Evolutionary conservation across 2,329 filamentous ascomycete species (phyloP).

Genomic region (Sclerotinia nivalis): DNA sequence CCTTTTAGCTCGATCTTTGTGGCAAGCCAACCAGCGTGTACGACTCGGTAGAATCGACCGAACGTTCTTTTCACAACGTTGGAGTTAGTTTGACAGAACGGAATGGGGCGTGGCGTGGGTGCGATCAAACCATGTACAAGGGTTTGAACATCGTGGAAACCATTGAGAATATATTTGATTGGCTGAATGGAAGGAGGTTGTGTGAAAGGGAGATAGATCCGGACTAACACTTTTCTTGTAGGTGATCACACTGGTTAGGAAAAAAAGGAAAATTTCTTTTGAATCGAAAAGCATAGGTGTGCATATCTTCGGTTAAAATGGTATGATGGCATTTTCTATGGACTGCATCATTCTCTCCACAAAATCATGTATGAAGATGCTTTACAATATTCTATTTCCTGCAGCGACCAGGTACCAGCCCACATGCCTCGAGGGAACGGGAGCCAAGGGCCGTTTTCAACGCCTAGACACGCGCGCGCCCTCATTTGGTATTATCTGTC

Average conservation of each 20-base stretch:
- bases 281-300: constrained; percentile 9
- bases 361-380: background rate
- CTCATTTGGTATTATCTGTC: background rate
- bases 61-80: constrained; percentile 23
- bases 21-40: constrained; percentile 32
- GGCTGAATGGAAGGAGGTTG: background rate
- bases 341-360: constrained; percentile 22
- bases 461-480: constrained; percentile 11
- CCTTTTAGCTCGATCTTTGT: constrained; percentile 24
- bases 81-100: constrained; percentile 20
- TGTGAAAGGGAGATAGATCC: background rate
- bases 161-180: background rate
- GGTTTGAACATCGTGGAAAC: background rate
- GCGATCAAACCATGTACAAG: constrained; percentile 23
- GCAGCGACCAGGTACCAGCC: background rate
- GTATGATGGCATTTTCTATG: constrained; percentile 5
- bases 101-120: constrained; percentile 17
- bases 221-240: background rate
- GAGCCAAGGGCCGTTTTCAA: constrained; percentile 22
- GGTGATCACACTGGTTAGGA: background rate
- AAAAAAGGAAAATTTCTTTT: background rate
- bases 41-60: constrained; percentile 32
- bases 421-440: constrained; percentile 16
- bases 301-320: constrained; percentile 9
- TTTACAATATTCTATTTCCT: constrained; percentile 13